phyloP scores from a whole-genome alignment of 2,329 filamentous ascomycete genomes.

The Claviceps humidiphila region DNA sequence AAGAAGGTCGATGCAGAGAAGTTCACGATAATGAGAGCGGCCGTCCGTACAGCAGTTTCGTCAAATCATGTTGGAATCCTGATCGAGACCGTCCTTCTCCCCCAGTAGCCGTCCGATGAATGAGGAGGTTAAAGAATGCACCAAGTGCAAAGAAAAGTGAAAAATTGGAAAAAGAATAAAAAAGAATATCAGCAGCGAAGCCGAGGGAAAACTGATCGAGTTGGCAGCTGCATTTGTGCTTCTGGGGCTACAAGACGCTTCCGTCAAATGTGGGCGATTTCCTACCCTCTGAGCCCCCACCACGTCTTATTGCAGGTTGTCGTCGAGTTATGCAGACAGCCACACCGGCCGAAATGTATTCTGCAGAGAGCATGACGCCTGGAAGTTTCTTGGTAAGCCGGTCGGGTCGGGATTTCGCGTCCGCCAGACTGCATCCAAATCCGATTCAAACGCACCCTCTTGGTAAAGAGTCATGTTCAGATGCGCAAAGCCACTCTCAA shows the following conservation, averaged over 20 bases:
- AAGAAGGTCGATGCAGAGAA: conserved; percentile 1
- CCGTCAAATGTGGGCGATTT: not conserved
- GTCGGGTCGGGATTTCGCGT: conserved; percentile 31
- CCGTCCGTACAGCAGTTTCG: not conserved
- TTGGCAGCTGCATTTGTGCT: conserved; percentile 11
- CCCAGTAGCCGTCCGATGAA: conserved; percentile 3
- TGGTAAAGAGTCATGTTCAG: conserved; percentile 15
- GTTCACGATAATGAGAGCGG: not conserved
- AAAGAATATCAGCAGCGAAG: conserved; percentile 13
- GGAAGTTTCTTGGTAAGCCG: conserved; percentile 50
- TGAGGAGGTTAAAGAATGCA: not conserved
- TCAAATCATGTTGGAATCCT: not conserved
- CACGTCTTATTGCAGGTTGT: not conserved
- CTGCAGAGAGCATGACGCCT: conserved; percentile 26
- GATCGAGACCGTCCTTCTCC: not conserved
- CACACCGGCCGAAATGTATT: conserved; percentile 20
- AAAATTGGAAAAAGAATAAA: not conserved
- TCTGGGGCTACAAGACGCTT: not conserved
- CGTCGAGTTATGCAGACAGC: not conserved
- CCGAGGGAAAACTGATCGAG: conserved; percentile 6
- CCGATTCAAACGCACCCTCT: conserved; percentile 29
- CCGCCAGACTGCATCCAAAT: conserved; percentile 32
- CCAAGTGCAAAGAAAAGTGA: not conserved
- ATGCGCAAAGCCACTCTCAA: conserved; percentile 18
- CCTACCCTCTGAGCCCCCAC: not conserved